Evolutionary conservation across 2,329 filamentous ascomycete genomes (phyloP).

Genomic region (Trichoderma hamatum): DNA sequence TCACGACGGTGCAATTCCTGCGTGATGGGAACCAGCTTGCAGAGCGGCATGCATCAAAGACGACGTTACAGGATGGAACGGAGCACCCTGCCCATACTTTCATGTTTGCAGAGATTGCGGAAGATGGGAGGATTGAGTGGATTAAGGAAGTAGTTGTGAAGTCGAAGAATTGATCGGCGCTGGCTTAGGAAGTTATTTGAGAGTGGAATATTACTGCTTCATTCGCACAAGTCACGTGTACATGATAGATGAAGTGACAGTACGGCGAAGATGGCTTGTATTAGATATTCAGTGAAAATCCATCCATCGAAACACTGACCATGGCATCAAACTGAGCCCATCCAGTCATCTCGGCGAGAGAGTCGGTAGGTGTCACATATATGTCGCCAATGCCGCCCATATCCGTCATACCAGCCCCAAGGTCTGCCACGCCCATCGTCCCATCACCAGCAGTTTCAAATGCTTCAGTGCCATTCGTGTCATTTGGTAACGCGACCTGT

Average conservation of each 20-base stretch:
- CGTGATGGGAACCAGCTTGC: constrained; percentile 26
- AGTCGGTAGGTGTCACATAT: constrained; percentile 17
- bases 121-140: constrained; percentile 25
- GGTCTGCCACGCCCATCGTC: constrained; percentile 1
- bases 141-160: constrained; percentile 21
- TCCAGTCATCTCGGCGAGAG: constrained; percentile 20
- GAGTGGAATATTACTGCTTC: background rate
- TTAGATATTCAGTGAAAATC: constrained; percentile 18
- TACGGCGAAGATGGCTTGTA: background rate
- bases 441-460: background rate
- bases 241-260: background rate
- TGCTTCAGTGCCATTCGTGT: background rate
- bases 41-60: constrained; percentile 21
- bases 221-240: background rate
- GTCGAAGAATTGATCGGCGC: background rate
- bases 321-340: constrained; percentile 23
- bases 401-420: constrained; percentile 14
- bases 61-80: constrained; percentile 20
- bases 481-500: background rate
- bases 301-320: constrained; percentile 22
- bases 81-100: constrained; percentile 21
- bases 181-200: background rate
- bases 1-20: constrained; percentile 25
- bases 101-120: constrained; percentile 26
- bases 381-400: constrained; percentile 22